Conservation (phyloP, 2,329 filamentous ascomycete genomes). For the Cercospora sp. region DNA sequence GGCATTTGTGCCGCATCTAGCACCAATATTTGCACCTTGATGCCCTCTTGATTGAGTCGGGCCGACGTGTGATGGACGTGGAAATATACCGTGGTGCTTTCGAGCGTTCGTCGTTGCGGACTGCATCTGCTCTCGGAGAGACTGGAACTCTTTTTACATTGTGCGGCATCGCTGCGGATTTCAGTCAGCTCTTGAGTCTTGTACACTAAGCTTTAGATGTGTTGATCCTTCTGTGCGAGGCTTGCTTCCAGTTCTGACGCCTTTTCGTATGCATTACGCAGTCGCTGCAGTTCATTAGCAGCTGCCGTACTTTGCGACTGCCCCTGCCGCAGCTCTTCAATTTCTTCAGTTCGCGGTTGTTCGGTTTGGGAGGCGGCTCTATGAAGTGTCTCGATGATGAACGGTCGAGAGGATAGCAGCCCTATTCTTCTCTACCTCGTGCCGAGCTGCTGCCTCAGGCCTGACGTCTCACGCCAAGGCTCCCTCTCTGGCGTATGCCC, state of each 20-base stretch:
- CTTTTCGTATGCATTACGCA: not conserved
- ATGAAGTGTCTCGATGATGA: not conserved
- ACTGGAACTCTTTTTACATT: not conserved
- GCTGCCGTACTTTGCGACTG: not conserved
- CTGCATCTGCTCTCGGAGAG: not conserved
- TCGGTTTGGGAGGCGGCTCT: not conserved
- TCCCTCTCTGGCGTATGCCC: not conserved
- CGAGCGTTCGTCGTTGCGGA: not conserved
- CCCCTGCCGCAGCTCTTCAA: not conserved
- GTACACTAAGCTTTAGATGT: not conserved
- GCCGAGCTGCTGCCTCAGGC: not conserved
- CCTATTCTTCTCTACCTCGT: not conserved
- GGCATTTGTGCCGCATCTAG: not conserved
- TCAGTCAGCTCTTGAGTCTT: not conserved
- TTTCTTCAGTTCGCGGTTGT: not conserved
- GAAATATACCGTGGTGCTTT: not conserved
- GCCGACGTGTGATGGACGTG: not conserved
- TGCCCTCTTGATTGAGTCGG: not conserved
- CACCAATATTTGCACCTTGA: not conserved
- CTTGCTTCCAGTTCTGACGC: not conserved
- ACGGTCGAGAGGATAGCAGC: not conserved
- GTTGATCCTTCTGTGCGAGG: not conserved
- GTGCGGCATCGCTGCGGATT: not conserved
- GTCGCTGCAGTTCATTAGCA: not conserved
- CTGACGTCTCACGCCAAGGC: not conserved